Conservation (phyloP, 1,139 yeast genomes). For the Lodderomyces jiufengensis region DNA sequence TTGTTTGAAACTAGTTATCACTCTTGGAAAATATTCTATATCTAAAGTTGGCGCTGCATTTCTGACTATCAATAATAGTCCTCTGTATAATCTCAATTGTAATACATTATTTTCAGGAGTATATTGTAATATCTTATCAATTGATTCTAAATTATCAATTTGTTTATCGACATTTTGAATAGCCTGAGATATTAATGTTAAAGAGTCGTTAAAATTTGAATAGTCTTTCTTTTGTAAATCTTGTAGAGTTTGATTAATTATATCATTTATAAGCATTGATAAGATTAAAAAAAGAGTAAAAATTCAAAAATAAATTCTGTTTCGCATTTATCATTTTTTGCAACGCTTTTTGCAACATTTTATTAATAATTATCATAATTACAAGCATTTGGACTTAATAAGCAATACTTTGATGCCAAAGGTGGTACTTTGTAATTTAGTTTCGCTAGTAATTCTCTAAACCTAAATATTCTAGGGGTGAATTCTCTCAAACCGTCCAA, state of each 20-base stretch:
- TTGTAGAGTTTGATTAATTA: not conserved
- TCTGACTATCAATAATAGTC: constrained; percentile 12
- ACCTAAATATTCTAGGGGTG: constrained; percentile 40
- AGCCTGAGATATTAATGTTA: not conserved
- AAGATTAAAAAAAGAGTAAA: not conserved
- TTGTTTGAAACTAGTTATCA: constrained; percentile 7
- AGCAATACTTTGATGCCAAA: constrained; percentile 40
- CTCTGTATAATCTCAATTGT: constrained; percentile 12
- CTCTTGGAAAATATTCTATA: constrained; percentile 2
- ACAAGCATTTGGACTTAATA: constrained; percentile 40
- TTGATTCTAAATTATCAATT: not conserved
- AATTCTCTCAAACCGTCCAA: constrained; percentile 30
- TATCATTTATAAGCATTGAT: not conserved
- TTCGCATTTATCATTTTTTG: too few relatives aligned
- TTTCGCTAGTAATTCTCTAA: constrained; percentile 41
- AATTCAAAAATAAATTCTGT: too few relatives aligned
- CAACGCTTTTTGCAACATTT: too few relatives aligned
- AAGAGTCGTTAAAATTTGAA: constrained; percentile 3
- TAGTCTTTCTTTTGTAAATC: constrained; percentile 2
- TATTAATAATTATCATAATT: too few relatives aligned
- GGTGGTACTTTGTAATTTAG: constrained; percentile 38
- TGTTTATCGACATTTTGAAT: not conserved
- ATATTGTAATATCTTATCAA: constrained; percentile 4
- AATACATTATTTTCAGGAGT: constrained; percentile 4
- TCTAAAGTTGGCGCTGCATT: constrained; percentile 8